These are phyloP conservation scores for Neospora caninum DNA, from an alignment of 169 alveolate genomes.

Conservation along the genomic window DNA sequence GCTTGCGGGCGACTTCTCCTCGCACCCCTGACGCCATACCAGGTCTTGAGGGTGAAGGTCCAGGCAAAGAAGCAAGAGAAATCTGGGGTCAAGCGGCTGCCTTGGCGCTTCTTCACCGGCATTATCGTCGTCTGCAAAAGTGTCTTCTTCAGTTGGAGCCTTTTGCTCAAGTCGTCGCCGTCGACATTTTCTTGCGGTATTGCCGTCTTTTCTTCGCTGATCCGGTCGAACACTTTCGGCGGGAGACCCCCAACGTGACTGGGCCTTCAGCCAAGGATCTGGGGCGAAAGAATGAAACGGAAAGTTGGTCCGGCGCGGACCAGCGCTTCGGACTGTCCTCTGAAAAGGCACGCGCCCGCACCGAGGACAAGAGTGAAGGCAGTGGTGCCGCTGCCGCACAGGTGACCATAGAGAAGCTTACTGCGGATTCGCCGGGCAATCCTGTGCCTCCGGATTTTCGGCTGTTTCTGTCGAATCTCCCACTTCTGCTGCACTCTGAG, in stretches of 20 bases:
- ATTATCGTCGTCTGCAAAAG: constrained; percentile 66
- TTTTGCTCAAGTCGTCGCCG: constrained; percentile 63
- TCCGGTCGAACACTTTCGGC: constrained; percentile 12
- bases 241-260: not conserved
- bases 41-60: not conserved
- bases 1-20: not conserved
- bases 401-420: not conserved
- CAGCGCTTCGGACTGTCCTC: not conserved
- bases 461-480: not conserved
- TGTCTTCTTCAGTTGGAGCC: constrained; percentile 69
- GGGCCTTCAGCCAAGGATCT: not conserved
- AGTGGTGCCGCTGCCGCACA: not conserved
- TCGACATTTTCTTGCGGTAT: constrained; percentile 63
- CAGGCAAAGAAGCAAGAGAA: not conserved
- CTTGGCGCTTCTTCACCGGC: constrained; percentile 74
- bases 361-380: not conserved
- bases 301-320: not conserved
- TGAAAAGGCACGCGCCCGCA: not conserved
- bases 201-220: constrained; percentile 64
- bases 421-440: not conserved
- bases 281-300: not conserved
- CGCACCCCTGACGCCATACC: not conserved
- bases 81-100: constrained; percentile 17
- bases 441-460: constrained; percentile 41
- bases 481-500: constrained; percentile 34